Evolutionary conservation across 2,329 filamentous ascomycete species (phyloP).

Genomic region (Penicillium rolfsii): DNA sequence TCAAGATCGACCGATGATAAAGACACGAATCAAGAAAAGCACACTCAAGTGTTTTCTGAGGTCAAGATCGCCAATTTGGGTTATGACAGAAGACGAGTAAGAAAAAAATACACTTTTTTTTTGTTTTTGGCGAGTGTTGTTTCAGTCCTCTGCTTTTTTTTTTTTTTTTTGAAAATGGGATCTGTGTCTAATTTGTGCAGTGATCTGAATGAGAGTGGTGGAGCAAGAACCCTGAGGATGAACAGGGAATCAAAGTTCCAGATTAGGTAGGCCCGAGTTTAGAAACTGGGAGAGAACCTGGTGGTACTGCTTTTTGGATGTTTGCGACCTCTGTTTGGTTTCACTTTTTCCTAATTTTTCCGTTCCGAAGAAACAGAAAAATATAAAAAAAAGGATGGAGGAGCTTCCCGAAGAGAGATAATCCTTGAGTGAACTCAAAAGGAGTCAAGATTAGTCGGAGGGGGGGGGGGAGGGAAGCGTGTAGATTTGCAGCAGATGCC

Average conservation of each 20-base stretch:
- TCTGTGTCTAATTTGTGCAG: constrained; percentile 31
- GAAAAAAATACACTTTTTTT: constrained; percentile 17
- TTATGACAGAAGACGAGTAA: constrained; percentile 4
- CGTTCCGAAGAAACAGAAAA: constrained; percentile 19
- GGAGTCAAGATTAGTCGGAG: constrained; percentile 10
- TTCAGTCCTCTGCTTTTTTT: constrained; percentile 14
- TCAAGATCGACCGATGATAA: constrained; percentile 12
- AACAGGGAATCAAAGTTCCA: constrained; percentile 18
- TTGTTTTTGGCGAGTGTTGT: constrained; percentile 19
- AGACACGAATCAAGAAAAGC: constrained; percentile 35
- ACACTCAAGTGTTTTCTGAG: constrained; percentile 44
- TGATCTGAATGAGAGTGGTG: constrained; percentile 34
- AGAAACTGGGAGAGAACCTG: constrained; percentile 6
- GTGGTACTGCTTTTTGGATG: constrained; percentile 1
- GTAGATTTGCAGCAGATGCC: constrained; percentile 39
- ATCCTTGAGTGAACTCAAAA: constrained; percentile 14
- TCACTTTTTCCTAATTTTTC: constrained; percentile 7
- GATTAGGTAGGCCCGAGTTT: constrained; percentile 19
- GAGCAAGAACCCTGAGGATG: constrained; percentile 20
- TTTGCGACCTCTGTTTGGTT: constrained; percentile 11
- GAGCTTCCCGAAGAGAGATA: constrained; percentile 13
- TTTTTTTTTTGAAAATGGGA: constrained; percentile 23
- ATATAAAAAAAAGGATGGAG: constrained; percentile 14
- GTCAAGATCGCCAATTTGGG: constrained; percentile 13
- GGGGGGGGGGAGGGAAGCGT: constrained; percentile 36